Percentiles rank a stretch among this genome's conserved stretches.
phyloP scores from a whole-genome alignment of 2,329 filamentous ascomycete genomes.

The Scorias spongiosa region DNA sequence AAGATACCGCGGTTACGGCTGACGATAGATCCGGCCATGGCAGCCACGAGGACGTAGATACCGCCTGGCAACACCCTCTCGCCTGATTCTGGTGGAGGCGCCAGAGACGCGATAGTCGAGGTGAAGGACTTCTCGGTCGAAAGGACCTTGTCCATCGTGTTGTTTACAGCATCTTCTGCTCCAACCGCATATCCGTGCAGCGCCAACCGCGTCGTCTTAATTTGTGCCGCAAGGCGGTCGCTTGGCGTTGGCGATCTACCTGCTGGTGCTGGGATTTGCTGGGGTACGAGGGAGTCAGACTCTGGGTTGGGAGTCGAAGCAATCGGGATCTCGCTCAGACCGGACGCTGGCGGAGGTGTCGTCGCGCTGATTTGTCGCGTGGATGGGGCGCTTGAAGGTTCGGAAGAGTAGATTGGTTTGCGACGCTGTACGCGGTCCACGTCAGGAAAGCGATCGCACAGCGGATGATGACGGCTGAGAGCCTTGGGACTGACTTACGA shows the following conservation, averaged over 20 bases:
- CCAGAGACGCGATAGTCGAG: slow-evolving; percentile 72
- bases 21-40: slow-evolving; percentile 89
- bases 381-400: slow-evolving; percentile 17
- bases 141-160: slow-evolving; percentile 64
- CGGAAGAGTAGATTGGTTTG: slow-evolving; percentile 58
- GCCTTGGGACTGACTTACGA: slow-evolving; percentile 8
- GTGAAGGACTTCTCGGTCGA: slow-evolving; percentile 81
- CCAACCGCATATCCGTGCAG: slow-evolving; percentile 60
- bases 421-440: slow-evolving; percentile 18
- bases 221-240: slow-evolving; percentile 70
- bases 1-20: slow-evolving; percentile 76
- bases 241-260: slow-evolving; percentile 55
- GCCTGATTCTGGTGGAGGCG: slow-evolving; percentile 68
- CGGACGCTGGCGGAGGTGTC: slow-evolving; percentile 22
- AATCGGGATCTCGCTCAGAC: slow-evolving; percentile 18
- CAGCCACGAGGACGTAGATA: slow-evolving; percentile 83
- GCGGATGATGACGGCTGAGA: neutral
- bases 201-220: slow-evolving; percentile 65
- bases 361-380: slow-evolving; percentile 23
- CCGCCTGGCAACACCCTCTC: slow-evolving; percentile 81
- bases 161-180: slow-evolving; percentile 72
- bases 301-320: slow-evolving; percentile 4
- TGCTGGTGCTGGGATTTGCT: slow-evolving; percentile 13
- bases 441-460: neutral
- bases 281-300: neutral